A percentile compares a stretch with the other conserved stretches of the same genome.
These are phyloP conservation scores for Cryptosporidium viatorum DNA, from an alignment of 169 alveolate species.

Conservation along the genomic window DNA sequence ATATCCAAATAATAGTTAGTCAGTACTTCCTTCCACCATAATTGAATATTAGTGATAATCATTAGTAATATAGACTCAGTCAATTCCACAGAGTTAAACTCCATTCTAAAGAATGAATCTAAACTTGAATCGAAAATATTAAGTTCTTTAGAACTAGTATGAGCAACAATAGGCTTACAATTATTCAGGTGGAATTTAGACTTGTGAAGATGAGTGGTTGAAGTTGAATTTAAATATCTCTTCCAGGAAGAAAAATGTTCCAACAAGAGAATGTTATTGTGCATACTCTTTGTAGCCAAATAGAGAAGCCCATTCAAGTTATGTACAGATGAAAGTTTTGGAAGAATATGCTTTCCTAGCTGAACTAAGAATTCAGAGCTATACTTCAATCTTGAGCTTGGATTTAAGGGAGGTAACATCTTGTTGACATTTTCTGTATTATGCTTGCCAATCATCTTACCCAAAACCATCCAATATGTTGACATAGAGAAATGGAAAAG, in stretches of 20 bases:
- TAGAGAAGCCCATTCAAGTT: slow-evolving; percentile 51
- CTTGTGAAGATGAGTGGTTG: slow-evolving; percentile 45
- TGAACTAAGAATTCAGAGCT: neutral
- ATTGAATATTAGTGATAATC: slow-evolving; percentile 28
- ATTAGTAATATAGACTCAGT: slow-evolving; percentile 42
- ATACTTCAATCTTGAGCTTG: slow-evolving; percentile 27
- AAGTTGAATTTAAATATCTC: slow-evolving; percentile 47
- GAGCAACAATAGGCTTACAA: neutral
- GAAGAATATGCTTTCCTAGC: slow-evolving; percentile 9
- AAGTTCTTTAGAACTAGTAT: neutral
- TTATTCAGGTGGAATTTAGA: slow-evolving; percentile 17
- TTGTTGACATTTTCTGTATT: slow-evolving; percentile 33
- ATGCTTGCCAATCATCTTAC: slow-evolving; percentile 11
- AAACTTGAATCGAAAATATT: neutral
- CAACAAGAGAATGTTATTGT: slow-evolving; percentile 40
- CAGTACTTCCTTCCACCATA: slow-evolving; percentile 70
- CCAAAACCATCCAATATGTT: slow-evolving; percentile 53
- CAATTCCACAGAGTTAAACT: slow-evolving; percentile 45
- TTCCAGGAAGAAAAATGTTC: slow-evolving; percentile 74
- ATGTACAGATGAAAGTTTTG: slow-evolving; percentile 24
- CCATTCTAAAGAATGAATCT: slow-evolving; percentile 21
- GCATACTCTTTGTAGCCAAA: slow-evolving; percentile 62
- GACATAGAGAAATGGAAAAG: slow-evolving; percentile 58
- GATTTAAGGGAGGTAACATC: slow-evolving; percentile 54
- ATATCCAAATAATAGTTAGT: slow-evolving; percentile 63